Evolutionary conservation across 2,329 filamentous ascomycete species (phyloP), one percentile per base, ranked within the genome.

Genomic region (Penicillium occitanis): DNA sequence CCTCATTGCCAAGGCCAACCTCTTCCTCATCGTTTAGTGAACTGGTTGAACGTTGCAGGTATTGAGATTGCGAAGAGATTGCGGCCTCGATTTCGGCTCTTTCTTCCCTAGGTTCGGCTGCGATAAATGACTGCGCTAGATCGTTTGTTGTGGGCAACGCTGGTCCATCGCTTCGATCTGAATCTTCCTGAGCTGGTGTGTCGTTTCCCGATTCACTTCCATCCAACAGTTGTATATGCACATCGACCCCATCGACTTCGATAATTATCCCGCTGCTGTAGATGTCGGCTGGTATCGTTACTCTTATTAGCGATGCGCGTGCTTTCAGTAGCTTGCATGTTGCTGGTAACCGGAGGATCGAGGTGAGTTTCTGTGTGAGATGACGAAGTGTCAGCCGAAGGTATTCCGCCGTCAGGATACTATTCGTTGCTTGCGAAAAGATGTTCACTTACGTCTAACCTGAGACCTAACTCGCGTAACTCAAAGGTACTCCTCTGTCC

Each of bases 261-360:
- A 94, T 87, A 35, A 86, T 83, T 74, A 98, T 96, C 33, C 92
- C 89, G 71, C 90, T 93, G 63, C 88, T 90, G 77, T 93, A 93
- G 70, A 97, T 89, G 77, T 97, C 92, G 75, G 95, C 89, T 13
- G 94, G 92, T 61, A 98, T 85, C 7, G 90, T 96, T 63, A 97
- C 82, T 72, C 91, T 90, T 28, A 98, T 86, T 6, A 90, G 83
- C 2, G 90, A 81, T 62, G 97, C 87, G 69, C 88, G 89, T 65
- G 94, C 93, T 74, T 88, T 89, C 62, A 87, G 85, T 13, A 97
- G 82, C 68, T 86, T 84, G 73, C 95, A 86, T 5, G 87, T 86
- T 0, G 88, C 80, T 0, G 93, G 93, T 2, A 97, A 86, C 71
- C 90, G 86, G 4, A 96, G 83, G 22, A 94, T 79, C 58, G 86